Evolutionary conservation across 371 early-diverging fungal genomes (phyloP).

Genomic region (Mucor saturninus): DNA sequence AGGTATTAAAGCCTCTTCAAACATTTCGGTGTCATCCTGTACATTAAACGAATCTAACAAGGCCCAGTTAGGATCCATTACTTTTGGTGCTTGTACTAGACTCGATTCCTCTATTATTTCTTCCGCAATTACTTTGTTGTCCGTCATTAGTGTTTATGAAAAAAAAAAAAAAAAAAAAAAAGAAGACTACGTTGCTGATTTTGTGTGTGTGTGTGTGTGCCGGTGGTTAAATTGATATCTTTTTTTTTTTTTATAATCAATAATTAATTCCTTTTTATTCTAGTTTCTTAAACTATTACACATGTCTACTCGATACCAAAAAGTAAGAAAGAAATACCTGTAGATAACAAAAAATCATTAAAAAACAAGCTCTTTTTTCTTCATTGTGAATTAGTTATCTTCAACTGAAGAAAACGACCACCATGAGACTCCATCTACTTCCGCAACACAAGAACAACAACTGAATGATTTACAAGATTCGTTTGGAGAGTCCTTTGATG

Average conservation of each 20-base stretch:
- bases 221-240: background rate
- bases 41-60: conserved; percentile 36
- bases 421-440: conserved; percentile 21
- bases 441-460: conserved; percentile 18
- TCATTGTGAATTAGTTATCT: background rate
- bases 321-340: conserved; percentile 9
- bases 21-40: conserved; percentile 49
- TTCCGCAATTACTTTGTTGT: background rate
- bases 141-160: background rate
- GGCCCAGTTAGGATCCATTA: conserved; percentile 38
- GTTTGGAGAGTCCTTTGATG: conserved; percentile 24
- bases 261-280: background rate
- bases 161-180: background rate
- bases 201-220: background rate
- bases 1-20: conserved; percentile 78
- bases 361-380: background rate
- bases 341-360: background rate
- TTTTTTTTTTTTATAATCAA: background rate
- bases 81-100: conserved; percentile 2
- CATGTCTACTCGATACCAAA: conserved; percentile 25
- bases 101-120: conserved; percentile 4
- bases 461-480: conserved; percentile 30
- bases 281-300: background rate
- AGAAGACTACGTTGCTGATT: background rate
- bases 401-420: background rate